Evolutionary conservation across 768 basidiomycete genomes (phyloP), one percentile per base, ranked within the genome.

Genomic region (Coprinopsis sp.): DNA sequence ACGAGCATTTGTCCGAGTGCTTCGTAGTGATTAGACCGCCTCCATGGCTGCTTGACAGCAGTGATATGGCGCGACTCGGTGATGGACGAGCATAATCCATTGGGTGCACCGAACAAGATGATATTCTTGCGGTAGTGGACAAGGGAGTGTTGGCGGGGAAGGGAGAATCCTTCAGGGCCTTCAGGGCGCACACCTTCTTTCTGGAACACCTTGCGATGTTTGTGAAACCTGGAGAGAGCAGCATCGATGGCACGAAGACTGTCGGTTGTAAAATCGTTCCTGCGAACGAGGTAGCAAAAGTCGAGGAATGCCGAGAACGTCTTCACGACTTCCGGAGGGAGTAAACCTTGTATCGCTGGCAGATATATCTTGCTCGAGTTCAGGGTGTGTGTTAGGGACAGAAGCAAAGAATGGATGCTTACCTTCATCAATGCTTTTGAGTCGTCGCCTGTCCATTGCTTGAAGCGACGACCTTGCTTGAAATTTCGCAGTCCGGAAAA

Each of bases 391-490:
- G 36, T 30, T 8, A 16, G 22, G 12, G 7, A 22, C 6, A 25
- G 14, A 11, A 22, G 12, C 14, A 30, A 34, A 12, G 7, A 47
- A 10, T 14, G 13, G 14, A 22, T 3, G 28, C 46, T 8, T 38
- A 66, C 64, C 61, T 69, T 68, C 64, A 70, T 70, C 0, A 68
- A 44, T 0, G 55, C 66, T 38, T 68, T 68, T 0, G 65, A 70
- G 39, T 70, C 62, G 42, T 69, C 58, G 0, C 66, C 64, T 6
- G 63, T 69, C 67, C 67, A 69, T 36, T 68, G 64, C 21, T 62
- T 55, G 46, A 66, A 67, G 7, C 51, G 33, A 0, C 50, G 48
- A 1, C 66, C 66, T 41, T 64, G 53, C 10, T 56, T 54, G 44
- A 68, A 68, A 4, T 44, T 51, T 1, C 40, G 54, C 3, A 64